Conservation (phyloP, 371 early-diverging fungal genomes). For the Dinochytrium kinnereticum region DNA sequence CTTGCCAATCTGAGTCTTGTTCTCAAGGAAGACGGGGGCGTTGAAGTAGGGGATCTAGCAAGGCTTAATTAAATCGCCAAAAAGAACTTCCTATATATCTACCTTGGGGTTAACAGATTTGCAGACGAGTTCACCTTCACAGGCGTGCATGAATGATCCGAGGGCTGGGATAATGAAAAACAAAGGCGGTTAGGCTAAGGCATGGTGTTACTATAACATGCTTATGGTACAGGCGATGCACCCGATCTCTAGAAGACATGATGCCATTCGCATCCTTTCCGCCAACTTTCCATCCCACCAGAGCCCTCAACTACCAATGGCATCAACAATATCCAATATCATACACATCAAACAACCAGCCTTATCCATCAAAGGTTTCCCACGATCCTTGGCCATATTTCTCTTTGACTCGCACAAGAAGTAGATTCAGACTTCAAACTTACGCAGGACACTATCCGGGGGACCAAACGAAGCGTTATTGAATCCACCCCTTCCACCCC, state of each 20-base stretch:
- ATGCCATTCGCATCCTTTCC: too few relatives aligned
- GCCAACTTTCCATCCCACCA: too few relatives aligned
- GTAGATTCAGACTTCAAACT: too few relatives aligned
- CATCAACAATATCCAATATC: too few relatives aligned
- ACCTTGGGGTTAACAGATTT: slow-evolving; percentile 77
- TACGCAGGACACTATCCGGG: slow-evolving; percentile 79
- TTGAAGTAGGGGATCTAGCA: slow-evolving; percentile 98
- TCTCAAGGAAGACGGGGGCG: slow-evolving; percentile 95
- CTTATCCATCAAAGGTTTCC: too few relatives aligned
- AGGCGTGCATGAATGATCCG: slow-evolving; percentile 92
- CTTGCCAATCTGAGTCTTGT: slow-evolving; percentile 98
- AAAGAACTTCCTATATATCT: not conserved
- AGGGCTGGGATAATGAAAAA: slow-evolving; percentile 68
- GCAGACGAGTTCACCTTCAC: slow-evolving; percentile 98
- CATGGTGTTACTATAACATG: slow-evolving; percentile 12
- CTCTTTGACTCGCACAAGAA: too few relatives aligned
- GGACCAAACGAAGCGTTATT: slow-evolving; percentile 68
- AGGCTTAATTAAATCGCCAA: not conserved
- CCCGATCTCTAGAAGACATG: slow-evolving; percentile 1
- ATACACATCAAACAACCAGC: too few relatives aligned
- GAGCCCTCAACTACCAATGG: too few relatives aligned
- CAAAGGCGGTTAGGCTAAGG: not conserved
- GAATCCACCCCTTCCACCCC: slow-evolving; percentile 61
- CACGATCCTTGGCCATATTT: too few relatives aligned
- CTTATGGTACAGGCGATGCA: not conserved